Evolutionary conservation across 441 rosid species (phyloP).

Genomic region (Biscutella laevigata): DNA sequence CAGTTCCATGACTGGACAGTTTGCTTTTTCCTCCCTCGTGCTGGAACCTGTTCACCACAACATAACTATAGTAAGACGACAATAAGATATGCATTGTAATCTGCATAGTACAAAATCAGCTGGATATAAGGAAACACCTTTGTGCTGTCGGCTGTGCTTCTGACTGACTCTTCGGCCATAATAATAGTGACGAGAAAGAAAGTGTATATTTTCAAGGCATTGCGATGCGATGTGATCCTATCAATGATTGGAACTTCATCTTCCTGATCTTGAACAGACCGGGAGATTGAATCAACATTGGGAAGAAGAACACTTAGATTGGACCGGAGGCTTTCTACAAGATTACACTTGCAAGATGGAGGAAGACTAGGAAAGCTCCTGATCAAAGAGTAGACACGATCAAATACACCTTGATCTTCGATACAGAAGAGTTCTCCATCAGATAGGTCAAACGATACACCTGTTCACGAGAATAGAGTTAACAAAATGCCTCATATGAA

Average conservation of each 20-base stretch:
- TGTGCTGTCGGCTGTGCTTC: conserved; percentile 32
- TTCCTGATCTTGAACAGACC: conserved; percentile 45
- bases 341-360: conserved; percentile 53
- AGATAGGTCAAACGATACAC: conserved; percentile 77
- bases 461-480: conserved; percentile 29
- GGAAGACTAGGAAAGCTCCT: conserved; percentile 45
- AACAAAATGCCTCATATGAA: conserved; percentile 4
- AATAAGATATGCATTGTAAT: neutral
- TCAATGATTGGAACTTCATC: conserved; percentile 47
- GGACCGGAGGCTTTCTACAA: conserved; percentile 78
- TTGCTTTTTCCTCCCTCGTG: conserved; percentile 60
- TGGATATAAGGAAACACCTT: conserved; percentile 39
- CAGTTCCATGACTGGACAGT: conserved; percentile 65
- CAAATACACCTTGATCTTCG: conserved; percentile 83
- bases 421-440: conserved; percentile 84
- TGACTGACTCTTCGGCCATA: conserved; percentile 46
- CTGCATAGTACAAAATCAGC: neutral
- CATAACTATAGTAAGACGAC: neutral
- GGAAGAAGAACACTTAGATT: conserved; percentile 93
- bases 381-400: conserved; percentile 69
- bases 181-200: conserved; percentile 71
- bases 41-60: conserved; percentile 42
- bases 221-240: conserved; percentile 58
- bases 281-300: conserved; percentile 70
- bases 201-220: conserved; percentile 83